Evolutionary conservation across 805 yeast species (phyloP).

Genomic region (Wickerhamomyces queroliae): DNA sequence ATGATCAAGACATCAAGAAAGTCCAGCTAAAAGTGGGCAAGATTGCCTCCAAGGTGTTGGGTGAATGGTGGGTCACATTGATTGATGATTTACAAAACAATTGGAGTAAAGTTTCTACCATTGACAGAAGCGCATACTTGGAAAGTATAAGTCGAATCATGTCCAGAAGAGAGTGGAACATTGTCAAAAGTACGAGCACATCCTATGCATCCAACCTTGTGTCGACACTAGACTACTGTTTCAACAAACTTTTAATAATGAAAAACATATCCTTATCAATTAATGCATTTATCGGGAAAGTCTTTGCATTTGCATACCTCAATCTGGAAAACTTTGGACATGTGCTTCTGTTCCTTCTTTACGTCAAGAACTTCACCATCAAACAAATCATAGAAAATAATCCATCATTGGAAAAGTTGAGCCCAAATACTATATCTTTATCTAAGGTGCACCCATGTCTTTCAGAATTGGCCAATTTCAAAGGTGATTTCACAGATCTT

Average conservation of each 20-base stretch:
- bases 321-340: conserved; percentile 41
- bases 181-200: conserved; percentile 18
- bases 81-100: conserved; percentile 5
- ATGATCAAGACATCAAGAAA: background rate
- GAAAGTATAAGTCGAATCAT: conserved; percentile 28
- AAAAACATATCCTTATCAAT: conserved; percentile 2
- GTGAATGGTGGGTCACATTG: conserved; percentile 8
- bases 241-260: background rate
- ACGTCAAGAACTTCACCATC: conserved; percentile 43
- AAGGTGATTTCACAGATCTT: conserved; percentile 12
- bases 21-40: background rate
- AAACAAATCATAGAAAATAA: conserved; percentile 18
- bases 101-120: conserved; percentile 7
- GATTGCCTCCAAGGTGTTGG: background rate
- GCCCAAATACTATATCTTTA: background rate
- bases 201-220: background rate
- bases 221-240: background rate
- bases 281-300: conserved; percentile 50
- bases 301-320: conserved; percentile 50
- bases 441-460: conserved; percentile 8
- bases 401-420: background rate
- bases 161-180: conserved; percentile 15
- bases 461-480: conserved; percentile 8
- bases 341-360: conserved; percentile 50
- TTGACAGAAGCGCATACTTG: conserved; percentile 22